Evolutionary conservation across 257 asterid genomes (phyloP).

Genomic region (Sherardia arvensis): DNA sequence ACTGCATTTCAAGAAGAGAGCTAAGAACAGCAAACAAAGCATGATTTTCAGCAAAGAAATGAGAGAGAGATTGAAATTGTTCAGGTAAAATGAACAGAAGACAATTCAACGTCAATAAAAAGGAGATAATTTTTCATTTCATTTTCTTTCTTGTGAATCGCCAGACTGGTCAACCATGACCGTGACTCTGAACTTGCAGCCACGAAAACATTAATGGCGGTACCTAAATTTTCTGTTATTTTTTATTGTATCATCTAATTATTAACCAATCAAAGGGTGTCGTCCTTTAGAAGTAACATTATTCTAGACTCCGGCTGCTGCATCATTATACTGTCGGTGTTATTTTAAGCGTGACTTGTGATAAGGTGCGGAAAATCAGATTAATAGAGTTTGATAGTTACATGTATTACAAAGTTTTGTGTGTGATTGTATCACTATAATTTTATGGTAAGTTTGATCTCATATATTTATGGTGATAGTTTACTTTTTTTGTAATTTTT

Average conservation of each 20-base stretch:
- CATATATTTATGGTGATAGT: no score
- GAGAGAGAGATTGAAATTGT: not conserved
- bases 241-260: no score
- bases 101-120: not conserved
- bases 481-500: no score
- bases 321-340: no score
- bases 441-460: no score
- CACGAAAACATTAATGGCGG: not conserved
- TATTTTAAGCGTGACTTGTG: not conserved
- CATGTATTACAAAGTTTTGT: no score
- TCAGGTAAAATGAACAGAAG: not conserved
- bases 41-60: not conserved
- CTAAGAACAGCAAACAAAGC: not conserved
- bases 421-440: no score
- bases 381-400: no score
- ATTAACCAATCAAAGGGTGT: not conserved
- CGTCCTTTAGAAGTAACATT: not conserved
- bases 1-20: not conserved
- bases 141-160: not conserved
- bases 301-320: not conserved
- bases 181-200: not conserved
- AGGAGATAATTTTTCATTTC: no score
- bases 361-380: not conserved
- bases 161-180: not conserved
- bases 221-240: no score